Percentiles rank a stretch among this genome's conserved stretches.
These are phyloP conservation scores for Citrus sinensis DNA, from an alignment of 345 rosid species.

Conservation along the genomic window DNA sequence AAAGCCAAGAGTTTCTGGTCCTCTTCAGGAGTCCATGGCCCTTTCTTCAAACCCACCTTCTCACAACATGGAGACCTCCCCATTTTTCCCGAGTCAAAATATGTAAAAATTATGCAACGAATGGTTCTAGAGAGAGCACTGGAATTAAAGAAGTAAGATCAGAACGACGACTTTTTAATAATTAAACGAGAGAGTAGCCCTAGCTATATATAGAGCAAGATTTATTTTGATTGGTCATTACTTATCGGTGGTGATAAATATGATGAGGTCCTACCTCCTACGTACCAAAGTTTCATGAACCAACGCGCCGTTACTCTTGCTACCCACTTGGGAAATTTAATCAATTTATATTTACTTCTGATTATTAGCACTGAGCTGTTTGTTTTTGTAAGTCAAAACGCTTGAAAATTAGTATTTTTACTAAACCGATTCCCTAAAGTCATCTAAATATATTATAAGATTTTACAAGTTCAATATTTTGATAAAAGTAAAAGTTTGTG, in stretches of 20 bases:
- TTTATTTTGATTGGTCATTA: background rate
- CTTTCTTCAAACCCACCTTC: constrained; percentile 55
- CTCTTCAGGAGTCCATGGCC: constrained; percentile 66
- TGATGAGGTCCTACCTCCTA: background rate
- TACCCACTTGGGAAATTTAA: background rate
- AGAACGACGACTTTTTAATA: too few relatives aligned
- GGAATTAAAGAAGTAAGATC: too few relatives aligned
- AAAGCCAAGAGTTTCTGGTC: constrained; percentile 53
- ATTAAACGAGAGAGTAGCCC: too few relatives aligned
- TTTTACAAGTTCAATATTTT: too few relatives aligned
- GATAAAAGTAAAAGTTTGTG: too few relatives aligned
- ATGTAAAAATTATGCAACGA: background rate
- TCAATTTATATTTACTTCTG: too few relatives aligned
- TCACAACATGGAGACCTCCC: constrained; percentile 45
- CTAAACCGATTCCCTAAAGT: background rate
- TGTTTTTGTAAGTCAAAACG: background rate
- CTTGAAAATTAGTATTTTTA: background rate
- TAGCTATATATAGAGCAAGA: constrained; percentile 2
- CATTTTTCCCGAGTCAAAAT: constrained; percentile 3
- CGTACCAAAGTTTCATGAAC: background rate
- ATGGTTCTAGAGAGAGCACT: too few relatives aligned
- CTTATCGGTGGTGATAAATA: background rate
- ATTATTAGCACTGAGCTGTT: background rate
- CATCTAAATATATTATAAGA: too few relatives aligned
- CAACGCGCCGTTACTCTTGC: background rate